Base-by-base conservation (phyloP, 169 alveolate species). In the Sarcocystis neurona region DNA sequence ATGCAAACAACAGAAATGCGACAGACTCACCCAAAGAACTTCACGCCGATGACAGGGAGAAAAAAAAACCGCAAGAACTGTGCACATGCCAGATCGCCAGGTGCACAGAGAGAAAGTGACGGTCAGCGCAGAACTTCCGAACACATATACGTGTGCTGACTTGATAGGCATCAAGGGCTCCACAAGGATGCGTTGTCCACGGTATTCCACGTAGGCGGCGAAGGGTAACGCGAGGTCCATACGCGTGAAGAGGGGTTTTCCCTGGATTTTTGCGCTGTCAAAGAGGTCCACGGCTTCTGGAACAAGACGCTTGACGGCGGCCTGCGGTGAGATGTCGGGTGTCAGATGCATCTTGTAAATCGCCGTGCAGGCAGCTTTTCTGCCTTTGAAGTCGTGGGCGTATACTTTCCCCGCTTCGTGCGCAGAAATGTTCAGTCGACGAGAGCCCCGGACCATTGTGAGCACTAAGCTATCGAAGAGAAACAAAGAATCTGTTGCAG, bases 381-480 rank as follows among this genome's bases (percentile, higher is more conserved):
- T 48, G 74, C 91, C 91, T 70, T 88, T 88, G 77, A 70, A 56
- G 46, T 88, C 91, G 63, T 88, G 58, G 8, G 68, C 88, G 74
- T 88, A 88, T 34, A 88, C 84, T 77, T 88, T 85, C 46, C 79
- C 72, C 15, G 91, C 91, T 12, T 44, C 44, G 48, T 43, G 72
- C 58, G 88, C 34, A 34, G 82, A 77, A 74, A 88, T 39, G 30
- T 58, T 77, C 34, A 78, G 88, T 3, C 72, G 87, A 47, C 58
- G 47, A 37, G 82, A 77, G 37, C 91, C 91, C 68, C 48, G 88
- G 41, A 88, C 74, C 34, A 88, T 88, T 23, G 91, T 88, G 82
- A 88, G 74, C 58, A 88, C 91, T 84, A 88, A 74, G 63, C 91
- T 88, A 63, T 88, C 91, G 41, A 88, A 88, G 77, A 79, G 82